Base-by-base conservation (phyloP, 768 basidiomycete genomes). In the Psilocybe tampanensis region DNA sequence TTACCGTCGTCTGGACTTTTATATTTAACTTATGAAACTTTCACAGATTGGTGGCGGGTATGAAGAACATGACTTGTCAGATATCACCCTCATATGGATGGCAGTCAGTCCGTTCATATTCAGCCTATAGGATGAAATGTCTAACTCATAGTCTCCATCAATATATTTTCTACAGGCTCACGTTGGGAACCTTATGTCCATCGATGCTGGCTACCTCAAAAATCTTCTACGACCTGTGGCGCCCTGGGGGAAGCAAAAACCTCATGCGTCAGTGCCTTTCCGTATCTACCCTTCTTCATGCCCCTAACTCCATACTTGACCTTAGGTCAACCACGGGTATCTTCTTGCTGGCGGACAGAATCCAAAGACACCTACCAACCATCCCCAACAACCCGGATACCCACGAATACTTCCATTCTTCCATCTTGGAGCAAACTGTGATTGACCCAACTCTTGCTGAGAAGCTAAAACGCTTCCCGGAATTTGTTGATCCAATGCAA, bases 21-120 rank as follows among this genome's bases (percentile, higher is more conserved):
- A 21, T 34, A 17, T n/a, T 15, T 18, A 50, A 24, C 13, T 1
- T 56, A 22, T 23, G 36, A n/a, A n/a, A 9, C 13, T 15, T 9
- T 12, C 21, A 48, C 59, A 90, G 89, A 80, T 87, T 44, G 88
- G 88, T 15, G 89, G 89, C 23, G 89, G 89, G 36, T 90, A 83
- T 68, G 66, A 76, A 24, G 75, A 82, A 43, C 89, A 89, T 66
- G 89, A 91, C 62, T 68, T 91, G 24, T 78, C 89, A 0, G 86
- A 89, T 64, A 43, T 90, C 22, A 79, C 84, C 13, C 71, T 91
- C 48, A 69, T 71, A 42, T 88, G 86, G 86, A 86, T 88, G 84
- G 77, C 76, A 52, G 85, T 86, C 62, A 33, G 80, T 75, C 9
- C 52, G n/a, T n/a, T n/a, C 18, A 19, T 19, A 8, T 39, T 34